Evolutionary conservation across 78 protist species (phyloP), one percentile per base, ranked within the genome.

Genomic region (Polysphondylium violaceum): DNA sequence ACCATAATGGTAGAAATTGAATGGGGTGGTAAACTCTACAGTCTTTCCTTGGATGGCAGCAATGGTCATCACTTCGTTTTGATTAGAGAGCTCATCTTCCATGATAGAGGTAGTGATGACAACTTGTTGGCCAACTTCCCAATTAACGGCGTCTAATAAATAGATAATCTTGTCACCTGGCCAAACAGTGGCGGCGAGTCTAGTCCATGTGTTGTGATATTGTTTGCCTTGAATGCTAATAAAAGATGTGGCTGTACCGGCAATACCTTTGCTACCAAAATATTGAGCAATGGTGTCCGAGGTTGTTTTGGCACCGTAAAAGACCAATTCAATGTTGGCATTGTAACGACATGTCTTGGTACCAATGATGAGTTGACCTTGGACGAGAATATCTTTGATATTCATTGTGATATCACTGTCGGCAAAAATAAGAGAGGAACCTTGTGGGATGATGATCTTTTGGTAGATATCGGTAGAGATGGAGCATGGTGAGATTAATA

Each of bases 201-300:
- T 72, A 8, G 93, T 40, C 96, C 96, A 94, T 47, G 96, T 83
- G 7, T 87, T 87, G 69, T 87, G 72, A 31, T 87, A 87, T 55
- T 87, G 94, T 44, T 88, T 72, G 40, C 94, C 94, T 25, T 88
- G 87, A 27, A 88, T 44, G 27, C 43, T 25, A 25, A 88, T 76
- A 29, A 47, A 76, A 40, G 88, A 87, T 77, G 50, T 43, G 3
- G 19, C 16, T 2, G 77, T 23, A 23, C 76, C 94, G n/a, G 85
- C 94, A 51, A 88, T 88, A 77, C 94, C 94, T 33, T 88, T 88
- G 31, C 63, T 61, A 23, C 90, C 87, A 27, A 47, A 25, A 14
- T 27, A 44, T 65, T n/a, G 56, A 12, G 76, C 60, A 14, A 78
- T 87, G 16, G 93, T 73, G 38, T 76, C 88, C 3, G 29, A 0